These are phyloP conservation scores for Nothophaeocryptopus gaeumannii DNA, from an alignment of 2,329 filamentous ascomycete genomes.

Conservation along the genomic window DNA sequence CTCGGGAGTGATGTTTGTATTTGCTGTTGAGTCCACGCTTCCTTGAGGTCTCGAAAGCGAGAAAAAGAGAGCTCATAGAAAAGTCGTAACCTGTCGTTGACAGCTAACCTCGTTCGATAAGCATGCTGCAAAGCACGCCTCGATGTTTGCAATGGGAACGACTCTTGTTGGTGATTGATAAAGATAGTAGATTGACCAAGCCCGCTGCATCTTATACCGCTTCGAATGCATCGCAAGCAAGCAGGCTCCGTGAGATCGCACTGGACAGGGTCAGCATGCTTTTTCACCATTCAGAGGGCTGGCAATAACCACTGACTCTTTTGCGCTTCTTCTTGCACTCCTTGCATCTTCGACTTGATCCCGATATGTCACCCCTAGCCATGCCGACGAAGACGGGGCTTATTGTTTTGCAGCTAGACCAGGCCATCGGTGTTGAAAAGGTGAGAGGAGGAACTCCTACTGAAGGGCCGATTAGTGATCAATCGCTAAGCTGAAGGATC, in stretches of 20 bases:
- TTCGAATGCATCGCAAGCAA: background rate
- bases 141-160: background rate
- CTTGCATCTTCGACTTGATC: conserved; percentile 1
- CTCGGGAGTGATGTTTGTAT: background rate
- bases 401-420: no score
- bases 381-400: conserved; percentile 9
- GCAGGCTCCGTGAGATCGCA: conserved; percentile 1
- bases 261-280: background rate
- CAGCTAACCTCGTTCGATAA: background rate
- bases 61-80: background rate
- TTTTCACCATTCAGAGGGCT: background rate
- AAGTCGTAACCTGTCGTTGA: background rate
- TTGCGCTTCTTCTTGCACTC: conserved; percentile 3
- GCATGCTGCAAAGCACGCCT: background rate
- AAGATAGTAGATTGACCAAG: background rate
- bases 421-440: no score
- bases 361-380: conserved; percentile 29
- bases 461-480: no score
- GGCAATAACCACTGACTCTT: background rate
- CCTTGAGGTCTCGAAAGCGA: background rate
- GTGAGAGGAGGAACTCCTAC: no score
- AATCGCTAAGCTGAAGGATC: no score
- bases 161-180: background rate
- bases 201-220: background rate
- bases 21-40: background rate